Evolutionary conservation across 495 filamentous ascomycete genomes (phyloP).

Genomic region (Podospora pseudoanserina): DNA sequence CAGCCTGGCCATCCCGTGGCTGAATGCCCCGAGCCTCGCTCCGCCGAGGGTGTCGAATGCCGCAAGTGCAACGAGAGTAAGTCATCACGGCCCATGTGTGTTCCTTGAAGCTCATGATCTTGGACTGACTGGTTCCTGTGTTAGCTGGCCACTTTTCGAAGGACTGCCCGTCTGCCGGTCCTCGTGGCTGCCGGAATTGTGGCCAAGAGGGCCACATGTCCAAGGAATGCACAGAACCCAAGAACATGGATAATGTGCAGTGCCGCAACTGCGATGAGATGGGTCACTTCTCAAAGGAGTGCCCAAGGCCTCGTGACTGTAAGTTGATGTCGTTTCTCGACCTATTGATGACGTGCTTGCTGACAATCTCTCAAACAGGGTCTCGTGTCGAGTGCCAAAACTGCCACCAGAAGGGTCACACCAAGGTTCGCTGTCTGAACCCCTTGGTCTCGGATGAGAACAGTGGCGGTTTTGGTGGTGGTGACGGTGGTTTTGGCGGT

Average conservation of each 20-base stretch:
- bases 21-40: conserved; percentile 59
- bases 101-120: not conserved
- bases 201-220: conserved; percentile 62
- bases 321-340: conserved; percentile 21
- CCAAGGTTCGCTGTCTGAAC: conserved; percentile 56
- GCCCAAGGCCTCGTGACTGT: conserved; percentile 73
- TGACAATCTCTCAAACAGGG: conserved; percentile 34
- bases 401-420: conserved; percentile 75
- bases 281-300: conserved; percentile 71
- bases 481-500: conserved; percentile 11
- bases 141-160: conserved; percentile 77
- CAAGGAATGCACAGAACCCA: conserved; percentile 51
- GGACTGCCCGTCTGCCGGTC: conserved; percentile 66
- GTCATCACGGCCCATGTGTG: conserved; percentile 8
- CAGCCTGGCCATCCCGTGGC: conserved; percentile 39
- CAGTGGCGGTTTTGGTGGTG: conserved; percentile 13
- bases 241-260: conserved; percentile 58
- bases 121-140: conserved; percentile 17
- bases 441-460: conserved; percentile 35
- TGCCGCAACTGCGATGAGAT: conserved; percentile 76
- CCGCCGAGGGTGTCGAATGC: conserved; percentile 73
- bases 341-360: conserved; percentile 5
- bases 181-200: conserved; percentile 66
- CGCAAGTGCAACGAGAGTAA: conserved; percentile 69
- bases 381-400: conserved; percentile 70